These are phyloP conservation scores for Acanthamoeba royreba DNA, from an alignment of 208 protist genomes.

Conservation along the genomic window DNA sequence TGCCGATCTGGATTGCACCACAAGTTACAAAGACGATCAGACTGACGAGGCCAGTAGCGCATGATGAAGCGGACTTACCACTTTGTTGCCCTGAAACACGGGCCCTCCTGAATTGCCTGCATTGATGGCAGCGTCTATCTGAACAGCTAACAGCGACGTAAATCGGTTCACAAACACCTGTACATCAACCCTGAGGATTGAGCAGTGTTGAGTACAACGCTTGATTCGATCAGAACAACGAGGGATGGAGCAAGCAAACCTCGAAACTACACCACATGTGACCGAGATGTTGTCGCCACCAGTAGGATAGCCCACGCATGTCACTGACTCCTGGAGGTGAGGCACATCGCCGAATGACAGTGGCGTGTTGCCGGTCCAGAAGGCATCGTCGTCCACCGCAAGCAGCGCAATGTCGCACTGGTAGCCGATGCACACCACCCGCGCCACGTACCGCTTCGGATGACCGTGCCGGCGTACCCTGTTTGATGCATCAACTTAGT, in stretches of 20 bases:
- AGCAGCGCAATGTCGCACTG: conserved; percentile 59
- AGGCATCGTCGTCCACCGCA: conserved; percentile 39
- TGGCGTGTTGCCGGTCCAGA: conserved; percentile 38
- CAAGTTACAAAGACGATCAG: too few relatives aligned
- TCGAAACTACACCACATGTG: conserved; percentile 16
- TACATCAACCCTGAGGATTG: conserved; percentile 39
- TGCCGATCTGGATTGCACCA: not conserved
- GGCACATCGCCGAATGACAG: conserved; percentile 46
- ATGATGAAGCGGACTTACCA: too few relatives aligned
- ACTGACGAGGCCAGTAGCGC: too few relatives aligned
- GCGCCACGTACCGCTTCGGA: conserved; percentile 14
- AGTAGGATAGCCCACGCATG: conserved; percentile 9
- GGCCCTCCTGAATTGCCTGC: conserved; percentile 63
- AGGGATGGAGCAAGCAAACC: not conserved
- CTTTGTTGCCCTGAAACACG: conserved; percentile 51
- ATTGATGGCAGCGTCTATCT: conserved; percentile 71
- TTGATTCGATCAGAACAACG: too few relatives aligned
- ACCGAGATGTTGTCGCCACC: conserved; percentile 49
- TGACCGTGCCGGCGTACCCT: conserved; percentile 50
- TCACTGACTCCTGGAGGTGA: conserved; percentile 53
- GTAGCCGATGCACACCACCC: conserved; percentile 28
- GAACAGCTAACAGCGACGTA: conserved; percentile 55
- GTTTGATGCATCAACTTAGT: too few relatives aligned
- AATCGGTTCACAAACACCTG: conserved; percentile 46
- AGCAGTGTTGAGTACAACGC: too few relatives aligned